phyloP scores from a whole-genome alignment of 306 rosid genomes.

The Cyamopsis tetragonoloba region DNA sequence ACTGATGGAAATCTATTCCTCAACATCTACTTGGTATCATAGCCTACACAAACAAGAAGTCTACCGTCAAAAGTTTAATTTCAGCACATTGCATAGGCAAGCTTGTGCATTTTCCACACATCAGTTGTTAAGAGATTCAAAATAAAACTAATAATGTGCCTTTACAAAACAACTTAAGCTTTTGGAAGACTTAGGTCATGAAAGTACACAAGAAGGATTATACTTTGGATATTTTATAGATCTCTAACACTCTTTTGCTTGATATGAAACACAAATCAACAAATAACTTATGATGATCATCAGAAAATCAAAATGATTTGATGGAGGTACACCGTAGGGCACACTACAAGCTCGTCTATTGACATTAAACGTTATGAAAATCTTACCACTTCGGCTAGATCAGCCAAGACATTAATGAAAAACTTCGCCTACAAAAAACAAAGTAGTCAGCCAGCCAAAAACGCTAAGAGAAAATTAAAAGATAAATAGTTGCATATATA shows the following conservation, averaged over 20 bases:
- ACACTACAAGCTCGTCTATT: slow-evolving; percentile 5
- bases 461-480: not conserved
- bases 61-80: not conserved
- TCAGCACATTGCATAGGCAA: not conserved
- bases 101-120: too few species aligned
- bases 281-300: not conserved
- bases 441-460: not conserved
- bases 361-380: not conserved
- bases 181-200: too few species aligned
- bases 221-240: too few species aligned
- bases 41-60: not conserved
- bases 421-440: slow-evolving; percentile 79
- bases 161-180: too few species aligned
- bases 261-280: not conserved
- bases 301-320: not conserved
- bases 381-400: slow-evolving; percentile 95
- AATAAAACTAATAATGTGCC: too few species aligned
- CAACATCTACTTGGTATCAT: too few species aligned
- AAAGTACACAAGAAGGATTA: too few species aligned
- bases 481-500: slow-evolving; percentile 17
- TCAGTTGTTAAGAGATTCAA: too few species aligned
- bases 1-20: too few species aligned
- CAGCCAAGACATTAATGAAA: slow-evolving; percentile 93
- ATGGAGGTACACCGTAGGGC: too few species aligned
- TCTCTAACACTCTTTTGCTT: too few species aligned